Percentiles rank a stretch among this genome's conserved stretches.
Conservation (phyloP, 1,284 basidiomycete species). For the Ustilago trichophora region DNA sequence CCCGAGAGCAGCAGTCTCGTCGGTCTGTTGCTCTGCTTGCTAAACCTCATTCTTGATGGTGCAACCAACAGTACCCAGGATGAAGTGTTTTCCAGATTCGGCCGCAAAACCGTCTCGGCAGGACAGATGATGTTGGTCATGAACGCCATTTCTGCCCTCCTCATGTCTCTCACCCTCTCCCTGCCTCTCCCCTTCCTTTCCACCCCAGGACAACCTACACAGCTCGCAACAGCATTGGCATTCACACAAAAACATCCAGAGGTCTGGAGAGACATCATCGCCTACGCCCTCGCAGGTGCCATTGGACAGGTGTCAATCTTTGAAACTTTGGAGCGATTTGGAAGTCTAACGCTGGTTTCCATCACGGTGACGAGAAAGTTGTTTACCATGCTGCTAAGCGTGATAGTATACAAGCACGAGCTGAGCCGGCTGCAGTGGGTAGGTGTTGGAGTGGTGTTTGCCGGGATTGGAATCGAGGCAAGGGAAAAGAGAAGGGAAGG, state of each 20-base stretch:
- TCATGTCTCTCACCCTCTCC: conserved; percentile 67
- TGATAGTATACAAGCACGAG: conserved; percentile 88
- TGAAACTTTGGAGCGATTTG: conserved; percentile 95
- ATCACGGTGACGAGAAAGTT: conserved; percentile 82
- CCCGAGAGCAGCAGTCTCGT: conserved; percentile 42
- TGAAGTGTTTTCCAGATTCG: conserved; percentile 82
- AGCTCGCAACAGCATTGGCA: conserved; percentile 32
- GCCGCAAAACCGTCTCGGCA: conserved; percentile 74
- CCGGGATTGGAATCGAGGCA: conserved; percentile 92
- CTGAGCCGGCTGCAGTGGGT: conserved; percentile 87
- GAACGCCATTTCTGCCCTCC: conserved; percentile 74
- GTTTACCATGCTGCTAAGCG: conserved; percentile 96
- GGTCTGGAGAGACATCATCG: conserved; percentile 78
- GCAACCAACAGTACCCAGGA: conserved; percentile 98
- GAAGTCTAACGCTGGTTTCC: conserved; percentile 77
- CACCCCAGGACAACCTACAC: conserved; percentile 19
- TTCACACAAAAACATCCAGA: conserved; percentile 84
- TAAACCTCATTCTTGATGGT: conserved; percentile 93
- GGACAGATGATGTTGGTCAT: conserved; percentile 99
- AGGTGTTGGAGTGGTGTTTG: conserved; percentile 88
- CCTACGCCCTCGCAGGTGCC: conserved; percentile 90
- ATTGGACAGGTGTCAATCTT: conserved; percentile 98
- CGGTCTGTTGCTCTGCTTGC: conserved; percentile 75
- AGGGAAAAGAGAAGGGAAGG: conserved; percentile 67
- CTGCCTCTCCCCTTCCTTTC: conserved; percentile 71